These are phyloP conservation scores for Lachnellula hyalina DNA, from an alignment of 2,329 filamentous ascomycete species.

Conservation along the genomic window DNA sequence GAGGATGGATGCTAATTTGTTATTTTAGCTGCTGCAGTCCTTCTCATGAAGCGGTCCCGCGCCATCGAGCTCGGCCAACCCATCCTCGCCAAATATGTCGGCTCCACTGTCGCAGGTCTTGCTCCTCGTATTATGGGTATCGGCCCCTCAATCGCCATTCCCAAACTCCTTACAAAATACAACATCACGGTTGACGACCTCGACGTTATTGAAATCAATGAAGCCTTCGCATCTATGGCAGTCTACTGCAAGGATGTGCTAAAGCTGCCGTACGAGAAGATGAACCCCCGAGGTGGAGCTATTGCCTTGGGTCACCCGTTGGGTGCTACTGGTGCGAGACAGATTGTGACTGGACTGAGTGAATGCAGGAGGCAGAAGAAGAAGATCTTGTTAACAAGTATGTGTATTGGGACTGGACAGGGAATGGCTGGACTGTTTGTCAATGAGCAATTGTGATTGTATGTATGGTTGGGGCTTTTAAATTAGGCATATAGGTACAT, in stretches of 20 bases:
- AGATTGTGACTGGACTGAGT: constrained; percentile 84
- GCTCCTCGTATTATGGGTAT: constrained; percentile 97
- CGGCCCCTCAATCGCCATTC: constrained; percentile 66
- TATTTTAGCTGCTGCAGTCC: constrained; percentile 65
- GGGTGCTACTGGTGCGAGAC: constrained; percentile 70
- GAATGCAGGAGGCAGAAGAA: constrained; percentile 77
- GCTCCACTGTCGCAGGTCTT: constrained; percentile 83
- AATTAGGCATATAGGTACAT: neutral
- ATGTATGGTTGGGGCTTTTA: neutral
- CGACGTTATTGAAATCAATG: constrained; percentile 91
- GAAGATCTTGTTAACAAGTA: constrained; percentile 84
- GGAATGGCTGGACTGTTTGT: constrained; percentile 61
- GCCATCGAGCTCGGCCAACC: constrained; percentile 83
- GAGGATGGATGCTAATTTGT: constrained; percentile 17
- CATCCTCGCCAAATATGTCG: constrained; percentile 91
- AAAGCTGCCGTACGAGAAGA: constrained; percentile 65
- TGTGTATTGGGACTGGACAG: constrained; percentile 69
- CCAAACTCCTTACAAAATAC: constrained; percentile 79
- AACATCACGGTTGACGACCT: constrained; percentile 74
- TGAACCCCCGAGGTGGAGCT: constrained; percentile 77
- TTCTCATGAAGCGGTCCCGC: constrained; percentile 91
- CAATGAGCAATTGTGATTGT: constrained; percentile 41
- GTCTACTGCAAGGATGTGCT: constrained; percentile 82
- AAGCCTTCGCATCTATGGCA: constrained; percentile 97
- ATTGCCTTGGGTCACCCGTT: constrained; percentile 80